phyloP scores from a whole-genome alignment of 2,329 filamentous ascomycete species.

The Microsporum ferrugineum region DNA sequence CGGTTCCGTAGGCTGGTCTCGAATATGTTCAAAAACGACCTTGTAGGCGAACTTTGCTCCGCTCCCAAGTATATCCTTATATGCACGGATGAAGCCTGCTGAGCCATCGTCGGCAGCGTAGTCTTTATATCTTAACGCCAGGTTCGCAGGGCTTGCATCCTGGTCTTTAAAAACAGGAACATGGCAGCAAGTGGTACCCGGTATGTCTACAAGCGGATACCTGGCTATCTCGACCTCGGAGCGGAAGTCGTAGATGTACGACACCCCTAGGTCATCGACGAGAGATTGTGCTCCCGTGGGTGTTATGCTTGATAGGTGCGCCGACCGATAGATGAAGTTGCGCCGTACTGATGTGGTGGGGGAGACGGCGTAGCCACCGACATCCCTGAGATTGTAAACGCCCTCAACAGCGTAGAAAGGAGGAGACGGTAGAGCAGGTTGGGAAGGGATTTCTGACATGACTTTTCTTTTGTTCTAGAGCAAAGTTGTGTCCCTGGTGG shows the following conservation, averaged over 20 bases:
- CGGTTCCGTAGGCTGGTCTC: slow-evolving; percentile 36
- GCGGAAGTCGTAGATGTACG: slow-evolving; percentile 57
- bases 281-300: slow-evolving; percentile 43
- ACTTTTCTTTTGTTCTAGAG: background rate
- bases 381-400: slow-evolving; percentile 57
- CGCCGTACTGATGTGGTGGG: slow-evolving; percentile 35
- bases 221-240: slow-evolving; percentile 38
- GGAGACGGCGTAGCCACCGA: slow-evolving; percentile 47
- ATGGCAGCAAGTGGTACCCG: slow-evolving; percentile 45
- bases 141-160: slow-evolving; percentile 53
- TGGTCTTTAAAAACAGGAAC: slow-evolving; percentile 53
- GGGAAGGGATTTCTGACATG: background rate
- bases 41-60: slow-evolving; percentile 46
- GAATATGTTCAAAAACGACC: slow-evolving; percentile 50
- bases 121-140: slow-evolving; percentile 49
- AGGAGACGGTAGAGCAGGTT: slow-evolving; percentile 10
- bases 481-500: background rate
- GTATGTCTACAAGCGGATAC: slow-evolving; percentile 36
- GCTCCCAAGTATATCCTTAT: slow-evolving; percentile 56
- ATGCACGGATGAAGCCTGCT: slow-evolving; percentile 55
- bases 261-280: slow-evolving; percentile 45
- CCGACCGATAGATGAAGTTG: slow-evolving; percentile 55
- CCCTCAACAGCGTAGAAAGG: slow-evolving; percentile 36
- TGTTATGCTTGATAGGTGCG: slow-evolving; percentile 52
- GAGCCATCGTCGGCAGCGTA: slow-evolving; percentile 49